These are phyloP conservation scores for Chlorella sp. DNA, from an alignment of 139 green algal genomes.

Conservation along the genomic window DNA sequence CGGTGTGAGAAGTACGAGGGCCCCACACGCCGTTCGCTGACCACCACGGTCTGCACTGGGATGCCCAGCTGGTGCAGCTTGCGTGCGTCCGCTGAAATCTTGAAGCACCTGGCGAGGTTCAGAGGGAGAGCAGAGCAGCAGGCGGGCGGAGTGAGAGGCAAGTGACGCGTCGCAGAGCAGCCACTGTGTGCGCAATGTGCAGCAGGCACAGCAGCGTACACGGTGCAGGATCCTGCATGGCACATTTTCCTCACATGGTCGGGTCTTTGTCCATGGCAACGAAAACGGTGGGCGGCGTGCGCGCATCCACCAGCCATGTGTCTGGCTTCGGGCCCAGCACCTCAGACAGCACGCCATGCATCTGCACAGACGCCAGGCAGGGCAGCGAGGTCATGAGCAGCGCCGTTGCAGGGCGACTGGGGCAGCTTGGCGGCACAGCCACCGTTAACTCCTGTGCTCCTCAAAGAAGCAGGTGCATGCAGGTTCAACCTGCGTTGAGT, in stretches of 20 bases:
- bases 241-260: neutral
- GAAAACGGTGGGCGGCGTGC: conserved; percentile 17
- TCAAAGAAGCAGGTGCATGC: no score
- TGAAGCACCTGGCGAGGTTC: neutral
- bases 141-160: no score
- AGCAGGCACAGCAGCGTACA: no score
- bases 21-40: neutral
- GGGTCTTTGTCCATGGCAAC: conserved; percentile 20
- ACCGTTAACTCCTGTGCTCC: no score
- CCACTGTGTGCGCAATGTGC: no score
- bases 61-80: neutral
- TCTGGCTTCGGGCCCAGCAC: neutral
- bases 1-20: conserved; percentile 23
- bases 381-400: no score
- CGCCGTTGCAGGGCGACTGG: no score
- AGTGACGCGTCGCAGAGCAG: no score
- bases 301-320: neutral
- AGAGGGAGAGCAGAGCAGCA: no score
- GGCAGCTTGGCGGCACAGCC: no score
- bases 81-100: neutral
- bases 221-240: no score
- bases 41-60: neutral
- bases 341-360: conserved; percentile 9
- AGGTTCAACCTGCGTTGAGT: no score
- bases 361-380: neutral